phyloP scores from a whole-genome alignment of 1,139 yeast genomes.

The Nakaseomyces kungkrabaensis region DNA sequence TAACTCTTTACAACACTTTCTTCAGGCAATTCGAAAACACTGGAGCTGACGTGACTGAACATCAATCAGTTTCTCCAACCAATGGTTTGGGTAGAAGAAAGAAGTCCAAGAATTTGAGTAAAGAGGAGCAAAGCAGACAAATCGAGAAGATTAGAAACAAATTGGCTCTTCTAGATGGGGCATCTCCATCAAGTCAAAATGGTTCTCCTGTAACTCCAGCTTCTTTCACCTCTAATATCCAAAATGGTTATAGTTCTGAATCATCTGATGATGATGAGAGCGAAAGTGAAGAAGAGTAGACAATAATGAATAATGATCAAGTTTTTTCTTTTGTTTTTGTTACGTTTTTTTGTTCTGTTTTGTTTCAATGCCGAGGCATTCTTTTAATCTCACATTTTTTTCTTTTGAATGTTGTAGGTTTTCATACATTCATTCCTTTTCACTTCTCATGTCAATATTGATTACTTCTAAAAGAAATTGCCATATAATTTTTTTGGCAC shows the following conservation, averaged over 20 bases:
- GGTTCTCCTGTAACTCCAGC: constrained; percentile 20
- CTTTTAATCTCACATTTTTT: neutral
- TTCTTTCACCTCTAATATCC: constrained; percentile 25
- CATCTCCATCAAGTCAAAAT: constrained; percentile 27
- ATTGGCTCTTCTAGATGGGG: constrained; percentile 57
- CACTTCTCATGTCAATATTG: neutral
- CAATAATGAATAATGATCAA: neutral
- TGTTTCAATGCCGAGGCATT: neutral
- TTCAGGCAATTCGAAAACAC: constrained; percentile 31
- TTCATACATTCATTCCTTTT: neutral
- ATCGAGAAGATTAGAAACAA: constrained; percentile 78
- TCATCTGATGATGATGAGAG: constrained; percentile 34
- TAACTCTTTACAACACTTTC: constrained; percentile 60
- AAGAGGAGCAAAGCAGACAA: constrained; percentile 66
- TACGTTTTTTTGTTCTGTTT: neutral
- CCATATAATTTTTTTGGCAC: too few relatives aligned
- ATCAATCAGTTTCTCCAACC: constrained; percentile 28
- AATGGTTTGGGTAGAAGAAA: constrained; percentile 20
- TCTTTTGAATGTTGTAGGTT: neutral
- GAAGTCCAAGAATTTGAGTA: constrained; percentile 38
- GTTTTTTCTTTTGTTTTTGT: neutral
- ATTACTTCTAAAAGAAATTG: neutral
- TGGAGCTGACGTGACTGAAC: constrained; percentile 9
- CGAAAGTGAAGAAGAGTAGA: constrained; percentile 33
- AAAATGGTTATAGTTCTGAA: constrained; percentile 36